Evolutionary conservation across 805 yeast species (phyloP), one percentile per base, ranked within the genome.

Genomic region (Metschnikowia chrysomelidarum): DNA sequence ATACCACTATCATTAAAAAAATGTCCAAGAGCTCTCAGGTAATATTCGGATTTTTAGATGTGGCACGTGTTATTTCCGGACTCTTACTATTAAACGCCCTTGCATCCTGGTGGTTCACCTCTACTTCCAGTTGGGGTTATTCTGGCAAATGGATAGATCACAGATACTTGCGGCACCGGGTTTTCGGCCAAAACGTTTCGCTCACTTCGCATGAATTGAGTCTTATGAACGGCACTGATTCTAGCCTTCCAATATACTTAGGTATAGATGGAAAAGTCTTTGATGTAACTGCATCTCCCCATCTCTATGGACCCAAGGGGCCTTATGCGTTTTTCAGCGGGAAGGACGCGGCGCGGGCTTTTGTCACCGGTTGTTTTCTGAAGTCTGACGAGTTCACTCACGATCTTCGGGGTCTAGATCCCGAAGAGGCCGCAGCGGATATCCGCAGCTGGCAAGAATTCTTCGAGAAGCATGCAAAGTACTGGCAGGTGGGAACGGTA

Each of bases 321-420:
- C 50, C 75, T 0, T 83, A 83, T 52, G 49, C 64, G 7, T 59
- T 68, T 26, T 72, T 83, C 49, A 70, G 80, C 20, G 93, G 91
- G 1, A 61, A 61, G 27, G 93, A 83, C 54, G 75, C 78, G 24
- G 80, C 87, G 2, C 60, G 89, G 19, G 83, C 82, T 13, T 80
- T 73, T 48, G 79, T 74, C 3, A 82, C 87, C 1, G 89, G 89
- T 3, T 82, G 88, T 48, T 76, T 83, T 40, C 53, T 59, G 25
- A 65, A 67, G 21, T 54, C 49, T 11, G 75, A 73, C 21, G 82
- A 82, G 48, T 67, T 69, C 41, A 82, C 89, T 0, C 71, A 75
- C 53, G 91, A 84, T 53, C 56, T 83, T 27, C 59, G 89, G 22
- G 87, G 82, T 0, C 57, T 82, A 15, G 77, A 74, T 38, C 47